Percentiles rank a stretch among this genome's conserved stretches.
Evolutionary conservation across 768 basidiomycete species (phyloP).

Genomic region (Dioszegia hungarica): DNA sequence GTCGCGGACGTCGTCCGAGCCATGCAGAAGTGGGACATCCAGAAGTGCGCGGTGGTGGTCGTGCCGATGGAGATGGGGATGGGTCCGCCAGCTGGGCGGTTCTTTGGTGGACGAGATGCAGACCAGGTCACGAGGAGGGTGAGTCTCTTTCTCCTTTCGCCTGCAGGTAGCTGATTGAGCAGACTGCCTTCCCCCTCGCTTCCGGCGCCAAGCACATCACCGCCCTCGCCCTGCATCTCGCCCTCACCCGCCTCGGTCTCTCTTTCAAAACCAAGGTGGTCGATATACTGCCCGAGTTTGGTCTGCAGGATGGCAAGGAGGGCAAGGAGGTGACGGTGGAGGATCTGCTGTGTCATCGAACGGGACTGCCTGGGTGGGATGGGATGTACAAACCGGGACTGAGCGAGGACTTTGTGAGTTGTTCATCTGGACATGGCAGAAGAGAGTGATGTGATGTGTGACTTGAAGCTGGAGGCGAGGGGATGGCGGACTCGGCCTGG

Average conservation of each 20-base stretch:
- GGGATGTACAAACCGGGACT: constrained; percentile 1
- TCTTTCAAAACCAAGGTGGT: constrained; percentile 1
- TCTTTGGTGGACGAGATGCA: not conserved
- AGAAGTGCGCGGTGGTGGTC: not conserved
- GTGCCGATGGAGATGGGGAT: constrained; percentile 2
- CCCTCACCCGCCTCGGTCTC: not conserved
- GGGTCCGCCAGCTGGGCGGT: not conserved
- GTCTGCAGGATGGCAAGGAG: not conserved
- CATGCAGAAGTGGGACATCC: not conserved
- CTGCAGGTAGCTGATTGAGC: not conserved
- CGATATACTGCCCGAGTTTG: constrained; percentile 1
- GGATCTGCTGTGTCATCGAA: constrained; percentile 5
- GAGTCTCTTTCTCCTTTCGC: not conserved
- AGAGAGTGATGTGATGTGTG: not conserved
- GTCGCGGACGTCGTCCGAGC: not conserved
- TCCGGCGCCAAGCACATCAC: constrained; percentile 6
- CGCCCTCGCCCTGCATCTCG: constrained; percentile 2
- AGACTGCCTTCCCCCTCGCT: constrained; percentile 7
- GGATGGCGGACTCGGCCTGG: no score
- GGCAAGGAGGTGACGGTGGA: constrained; percentile 2
- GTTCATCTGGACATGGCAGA: not conserved
- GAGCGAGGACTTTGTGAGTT: not conserved
- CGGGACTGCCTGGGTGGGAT: constrained; percentile 3
- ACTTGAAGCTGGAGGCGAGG: no score
- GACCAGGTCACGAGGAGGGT: not conserved